Conservation (phyloP, 306 rosid genomes). For the Dryas alaskensis region DNA sequence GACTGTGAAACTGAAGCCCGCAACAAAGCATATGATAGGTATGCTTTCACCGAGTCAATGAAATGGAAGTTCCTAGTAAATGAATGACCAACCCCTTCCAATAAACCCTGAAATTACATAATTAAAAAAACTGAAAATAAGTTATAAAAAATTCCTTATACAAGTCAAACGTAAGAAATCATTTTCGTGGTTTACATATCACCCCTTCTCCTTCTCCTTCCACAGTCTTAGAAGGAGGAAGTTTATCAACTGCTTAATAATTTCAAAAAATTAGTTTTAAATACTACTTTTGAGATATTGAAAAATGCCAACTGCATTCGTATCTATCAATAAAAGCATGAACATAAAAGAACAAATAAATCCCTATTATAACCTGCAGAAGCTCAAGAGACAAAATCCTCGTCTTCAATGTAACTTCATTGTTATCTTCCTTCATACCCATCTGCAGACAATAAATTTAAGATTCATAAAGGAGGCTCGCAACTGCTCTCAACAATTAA, state of each 20-base stretch:
- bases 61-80: constrained; percentile 95
- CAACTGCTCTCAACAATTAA: constrained; percentile 24
- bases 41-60: constrained; percentile 99
- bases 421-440: constrained; percentile 98
- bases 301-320: not conserved
- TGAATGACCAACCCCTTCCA: constrained; percentile 94
- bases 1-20: constrained; percentile 96
- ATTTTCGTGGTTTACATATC: not conserved
- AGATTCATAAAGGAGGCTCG: constrained; percentile 25
- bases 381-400: constrained; percentile 98
- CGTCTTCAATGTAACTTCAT: constrained; percentile 90
- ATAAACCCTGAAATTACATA: constrained; percentile 66
- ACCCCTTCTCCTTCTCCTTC: not conserved
- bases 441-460: constrained; percentile 54
- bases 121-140: constrained; percentile 16
- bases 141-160: not conserved
- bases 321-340: constrained; percentile 5
- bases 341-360: constrained; percentile 26
- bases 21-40: constrained; percentile 91
- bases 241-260: not conserved
- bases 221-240: constrained; percentile 4
- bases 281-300: not conserved
- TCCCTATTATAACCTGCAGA: constrained; percentile 66
- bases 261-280: not conserved
- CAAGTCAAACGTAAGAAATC: constrained; percentile 4